Conservation (phyloP, 305 asterid genomes). For the Rubia balearica region DNA sequence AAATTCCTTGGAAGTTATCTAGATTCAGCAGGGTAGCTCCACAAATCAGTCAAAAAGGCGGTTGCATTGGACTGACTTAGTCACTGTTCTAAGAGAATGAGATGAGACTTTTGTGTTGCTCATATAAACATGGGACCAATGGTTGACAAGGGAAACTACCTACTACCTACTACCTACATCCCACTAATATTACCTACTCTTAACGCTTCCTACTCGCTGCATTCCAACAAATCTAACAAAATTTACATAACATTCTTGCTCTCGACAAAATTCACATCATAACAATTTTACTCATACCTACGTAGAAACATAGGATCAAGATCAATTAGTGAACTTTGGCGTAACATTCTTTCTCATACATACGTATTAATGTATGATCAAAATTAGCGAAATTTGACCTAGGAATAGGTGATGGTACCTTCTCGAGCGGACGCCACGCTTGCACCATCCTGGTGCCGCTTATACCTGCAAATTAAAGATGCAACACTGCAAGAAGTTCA, state of each 20-base stretch:
- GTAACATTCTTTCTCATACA: not conserved
- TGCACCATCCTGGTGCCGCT: no score
- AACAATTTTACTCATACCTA: no score
- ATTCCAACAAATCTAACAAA: no score
- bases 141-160: not conserved
- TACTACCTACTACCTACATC: not conserved
- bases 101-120: not conserved
- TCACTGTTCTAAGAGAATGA: not conserved
- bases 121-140: not conserved
- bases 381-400: not conserved
- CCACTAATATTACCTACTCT: constrained; percentile 1
- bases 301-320: no score
- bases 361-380: not conserved
- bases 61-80: not conserved
- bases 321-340: no score
- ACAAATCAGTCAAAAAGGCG: not conserved
- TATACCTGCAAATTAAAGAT: no score
- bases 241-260: not conserved
- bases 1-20: not conserved
- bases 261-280: no score
- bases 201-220: not conserved
- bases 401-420: no score
- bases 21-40: not conserved
- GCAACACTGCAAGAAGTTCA: no score
- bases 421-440: no score